These are phyloP conservation scores for Geranium incanum DNA, from an alignment of 441 rosid genomes.

Conservation along the genomic window DNA sequence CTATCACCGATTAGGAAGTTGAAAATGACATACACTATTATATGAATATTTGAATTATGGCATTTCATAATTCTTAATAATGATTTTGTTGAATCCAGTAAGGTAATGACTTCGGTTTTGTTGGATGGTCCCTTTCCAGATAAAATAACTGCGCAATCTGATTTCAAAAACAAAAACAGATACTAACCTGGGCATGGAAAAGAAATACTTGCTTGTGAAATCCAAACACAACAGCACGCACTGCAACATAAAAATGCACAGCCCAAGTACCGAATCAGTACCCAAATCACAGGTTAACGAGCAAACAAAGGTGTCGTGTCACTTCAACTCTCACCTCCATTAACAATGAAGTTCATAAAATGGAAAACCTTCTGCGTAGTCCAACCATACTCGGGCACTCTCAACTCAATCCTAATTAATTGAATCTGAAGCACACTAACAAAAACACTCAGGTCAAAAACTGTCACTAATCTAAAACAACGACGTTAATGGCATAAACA, in stretches of 20 bases:
- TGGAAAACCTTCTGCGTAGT: slow-evolving; percentile 89
- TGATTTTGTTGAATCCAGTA: neutral
- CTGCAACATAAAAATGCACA: slow-evolving; percentile 15
- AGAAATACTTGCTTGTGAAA: slow-evolving; percentile 68
- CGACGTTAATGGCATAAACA: neutral
- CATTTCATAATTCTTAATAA: neutral
- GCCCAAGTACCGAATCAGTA: neutral
- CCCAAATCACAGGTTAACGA: neutral
- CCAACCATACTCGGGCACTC: slow-evolving; percentile 97
- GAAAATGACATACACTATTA: neutral
- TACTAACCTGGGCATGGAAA: slow-evolving; percentile 47
- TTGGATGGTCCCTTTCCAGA: slow-evolving; percentile 2
- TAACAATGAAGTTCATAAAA: slow-evolving; percentile 89
- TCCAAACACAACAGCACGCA: slow-evolving; percentile 58
- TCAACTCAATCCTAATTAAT: slow-evolving; percentile 66
- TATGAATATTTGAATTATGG: neutral
- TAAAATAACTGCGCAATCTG: neutral
- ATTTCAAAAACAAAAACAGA: neutral
- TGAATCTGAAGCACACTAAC: slow-evolving; percentile 43
- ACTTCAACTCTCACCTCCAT: slow-evolving; percentile 54
- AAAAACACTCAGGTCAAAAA: neutral
- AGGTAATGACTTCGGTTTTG: neutral
- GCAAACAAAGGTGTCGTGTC: neutral
- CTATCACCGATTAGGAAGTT: neutral
- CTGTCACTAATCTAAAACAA: neutral